phyloP scores from a whole-genome alignment of 805 yeast genomes.

The Pichia phayaonensis region DNA sequence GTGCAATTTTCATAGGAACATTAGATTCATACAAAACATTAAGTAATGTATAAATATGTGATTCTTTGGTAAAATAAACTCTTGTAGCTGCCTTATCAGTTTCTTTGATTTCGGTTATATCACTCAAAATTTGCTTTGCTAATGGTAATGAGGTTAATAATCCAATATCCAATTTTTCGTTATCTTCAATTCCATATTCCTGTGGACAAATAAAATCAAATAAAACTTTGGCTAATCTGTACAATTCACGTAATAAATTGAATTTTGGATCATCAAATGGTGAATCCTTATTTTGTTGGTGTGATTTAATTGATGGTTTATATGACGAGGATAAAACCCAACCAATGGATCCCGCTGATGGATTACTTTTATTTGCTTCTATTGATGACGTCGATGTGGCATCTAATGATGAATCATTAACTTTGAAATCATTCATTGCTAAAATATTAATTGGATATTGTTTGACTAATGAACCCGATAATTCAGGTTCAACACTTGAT shows the following conservation, averaged over 20 bases:
- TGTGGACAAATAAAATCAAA: slow-evolving; percentile 98
- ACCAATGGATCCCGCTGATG: slow-evolving; percentile 57
- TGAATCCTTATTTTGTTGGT: slow-evolving; percentile 22
- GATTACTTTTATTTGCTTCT: slow-evolving; percentile 12
- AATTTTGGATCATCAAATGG: slow-evolving; percentile 75
- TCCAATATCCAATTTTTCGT: slow-evolving; percentile 94
- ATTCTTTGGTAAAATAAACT: slow-evolving; percentile 91
- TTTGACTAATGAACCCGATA: slow-evolving; percentile 48
- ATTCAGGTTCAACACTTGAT: slow-evolving; percentile 33
- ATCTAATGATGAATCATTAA: slow-evolving; percentile 34
- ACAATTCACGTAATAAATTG: slow-evolving; percentile 78
- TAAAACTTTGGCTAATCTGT: slow-evolving; percentile 81
- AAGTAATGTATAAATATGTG: slow-evolving; percentile 88
- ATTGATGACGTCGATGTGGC: slow-evolving; percentile 19
- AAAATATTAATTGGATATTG: slow-evolving; percentile 67
- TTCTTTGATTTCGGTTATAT: slow-evolving; percentile 70
- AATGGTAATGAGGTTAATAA: slow-evolving; percentile 87
- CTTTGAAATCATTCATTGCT: slow-evolving; percentile 70
- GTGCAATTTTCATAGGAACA: slow-evolving; percentile 88
- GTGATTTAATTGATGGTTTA: slow-evolving; percentile 21
- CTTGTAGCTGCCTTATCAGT: slow-evolving; percentile 78
- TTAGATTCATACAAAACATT: slow-evolving; percentile 89
- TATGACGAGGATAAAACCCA: slow-evolving; percentile 47
- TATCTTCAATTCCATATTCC: slow-evolving; percentile 94
- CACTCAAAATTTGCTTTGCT: slow-evolving; percentile 77